Conservation (phyloP, 768 basidiomycete genomes). For the Kwoniella sp. region DNA sequence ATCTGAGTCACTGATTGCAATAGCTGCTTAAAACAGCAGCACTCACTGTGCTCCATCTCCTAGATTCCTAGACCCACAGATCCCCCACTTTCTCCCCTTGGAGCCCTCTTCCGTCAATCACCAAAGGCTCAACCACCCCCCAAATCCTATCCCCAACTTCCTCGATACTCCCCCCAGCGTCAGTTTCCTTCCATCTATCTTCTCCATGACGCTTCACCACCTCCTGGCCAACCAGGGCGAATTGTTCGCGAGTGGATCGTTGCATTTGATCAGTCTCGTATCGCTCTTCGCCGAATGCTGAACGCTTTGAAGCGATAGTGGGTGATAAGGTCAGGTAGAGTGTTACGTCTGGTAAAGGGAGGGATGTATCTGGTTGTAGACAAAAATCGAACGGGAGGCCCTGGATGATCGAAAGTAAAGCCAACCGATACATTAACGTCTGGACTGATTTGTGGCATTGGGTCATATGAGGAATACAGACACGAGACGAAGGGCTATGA, state of each 20-base stretch:
- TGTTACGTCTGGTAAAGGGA: constrained; percentile 85
- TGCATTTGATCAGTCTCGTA: constrained; percentile 64
- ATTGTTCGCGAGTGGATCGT: constrained; percentile 37
- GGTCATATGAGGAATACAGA: background rate
- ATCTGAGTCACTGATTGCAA: no score
- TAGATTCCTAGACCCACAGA: constrained; percentile 14
- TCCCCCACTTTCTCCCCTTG: constrained; percentile 1
- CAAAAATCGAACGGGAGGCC: constrained; percentile 79
- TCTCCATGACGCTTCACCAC: constrained; percentile 35
- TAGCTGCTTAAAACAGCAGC: no score
- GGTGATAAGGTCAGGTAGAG: constrained; percentile 83
- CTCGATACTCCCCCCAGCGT: constrained; percentile 44
- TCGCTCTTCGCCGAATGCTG: constrained; percentile 81
- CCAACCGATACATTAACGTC: no score
- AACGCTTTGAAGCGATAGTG: constrained; percentile 67
- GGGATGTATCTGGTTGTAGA: constrained; percentile 75
- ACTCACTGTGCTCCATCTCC: no score
- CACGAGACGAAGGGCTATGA: no score
- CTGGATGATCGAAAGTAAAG: no score
- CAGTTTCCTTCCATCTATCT: constrained; percentile 40
- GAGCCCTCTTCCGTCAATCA: constrained; percentile 5
- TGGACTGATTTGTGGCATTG: no score
- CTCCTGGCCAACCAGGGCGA: constrained; percentile 38
- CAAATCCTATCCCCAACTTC: constrained; percentile 42
- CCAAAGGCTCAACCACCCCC: constrained; percentile 22